Conservation (phyloP, 2,329 filamentous ascomycete genomes). For the Aspergillus sp. region DNA sequence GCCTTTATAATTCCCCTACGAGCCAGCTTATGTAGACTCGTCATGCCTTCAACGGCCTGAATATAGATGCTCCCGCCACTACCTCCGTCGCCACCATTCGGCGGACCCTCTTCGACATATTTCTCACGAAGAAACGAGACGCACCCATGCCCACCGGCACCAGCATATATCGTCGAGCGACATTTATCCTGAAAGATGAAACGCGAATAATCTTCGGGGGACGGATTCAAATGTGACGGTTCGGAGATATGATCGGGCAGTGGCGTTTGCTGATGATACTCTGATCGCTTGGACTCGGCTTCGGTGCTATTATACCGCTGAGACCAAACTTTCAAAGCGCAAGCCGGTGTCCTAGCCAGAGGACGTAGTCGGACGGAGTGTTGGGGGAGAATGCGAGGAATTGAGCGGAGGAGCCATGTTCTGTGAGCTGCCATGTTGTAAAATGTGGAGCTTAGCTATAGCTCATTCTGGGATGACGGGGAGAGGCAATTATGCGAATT, state of each 20-base stretch:
- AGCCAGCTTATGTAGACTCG: constrained; percentile 87
- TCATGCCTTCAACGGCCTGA: constrained; percentile 87
- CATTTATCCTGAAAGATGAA: constrained; percentile 88
- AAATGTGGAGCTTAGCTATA: constrained; percentile 12
- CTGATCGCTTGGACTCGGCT: constrained; percentile 8
- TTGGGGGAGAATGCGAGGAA: constrained; percentile 19
- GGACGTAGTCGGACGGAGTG: constrained; percentile 18
- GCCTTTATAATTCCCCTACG: constrained; percentile 65
- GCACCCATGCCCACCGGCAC: constrained; percentile 84
- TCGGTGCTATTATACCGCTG: constrained; percentile 32
- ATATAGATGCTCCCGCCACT: constrained; percentile 92
- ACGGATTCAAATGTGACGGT: constrained; percentile 69
- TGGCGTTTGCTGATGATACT: constrained; percentile 11
- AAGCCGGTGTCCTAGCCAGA: constrained; percentile 13
- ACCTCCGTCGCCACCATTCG: constrained; percentile 93
- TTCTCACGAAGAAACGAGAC: constrained; percentile 93
- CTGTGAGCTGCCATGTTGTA: constrained; percentile 24
- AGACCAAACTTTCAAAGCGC: constrained; percentile 7
- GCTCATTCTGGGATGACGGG: constrained; percentile 17
- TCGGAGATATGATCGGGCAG: constrained; percentile 24
- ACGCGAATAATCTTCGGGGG: constrained; percentile 79
- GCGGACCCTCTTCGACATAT: constrained; percentile 81
- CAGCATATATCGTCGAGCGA: constrained; percentile 73
- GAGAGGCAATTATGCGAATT: neutral
- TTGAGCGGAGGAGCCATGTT: constrained; percentile 21